Evolutionary conservation across 2,329 filamentous ascomycete species (phyloP).

Genomic region (Teratosphaeria nubilosa): DNA sequence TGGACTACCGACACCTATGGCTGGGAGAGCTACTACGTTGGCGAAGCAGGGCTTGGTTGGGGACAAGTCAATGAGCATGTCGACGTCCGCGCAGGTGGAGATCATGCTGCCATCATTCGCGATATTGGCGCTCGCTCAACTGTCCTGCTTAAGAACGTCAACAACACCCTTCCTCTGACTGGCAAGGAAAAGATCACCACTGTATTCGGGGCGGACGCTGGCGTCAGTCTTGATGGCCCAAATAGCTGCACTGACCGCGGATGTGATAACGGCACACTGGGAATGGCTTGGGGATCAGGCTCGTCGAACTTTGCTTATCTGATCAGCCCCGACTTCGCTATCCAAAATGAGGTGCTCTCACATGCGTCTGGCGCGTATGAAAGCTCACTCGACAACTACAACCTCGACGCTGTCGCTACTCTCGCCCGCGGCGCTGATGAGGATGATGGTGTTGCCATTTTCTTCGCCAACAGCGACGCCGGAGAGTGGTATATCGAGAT

Average conservation of each 20-base stretch:
- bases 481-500: conserved; percentile 79
- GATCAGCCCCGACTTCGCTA: conserved; percentile 53
- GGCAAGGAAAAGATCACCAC: conserved; percentile 46
- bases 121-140: conserved; percentile 69
- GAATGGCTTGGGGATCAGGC: conserved; percentile 60
- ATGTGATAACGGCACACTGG: conserved; percentile 51
- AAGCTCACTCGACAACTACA: conserved; percentile 42
- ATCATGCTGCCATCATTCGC: conserved; percentile 65
- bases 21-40: conserved; percentile 53
- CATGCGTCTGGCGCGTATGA: conserved; percentile 32
- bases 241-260: conserved; percentile 67
- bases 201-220: conserved; percentile 78
- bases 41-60: conserved; percentile 39
- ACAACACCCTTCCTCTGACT: conserved; percentile 62
- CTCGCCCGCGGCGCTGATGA: conserved; percentile 44
- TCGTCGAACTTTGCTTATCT: conserved; percentile 54
- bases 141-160: conserved; percentile 75
- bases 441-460: conserved; percentile 52
- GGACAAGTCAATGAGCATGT: conserved; percentile 67
- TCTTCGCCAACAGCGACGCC: conserved; percentile 70
- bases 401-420: conserved; percentile 40
- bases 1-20: conserved; percentile 74
- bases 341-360: conserved; percentile 57
- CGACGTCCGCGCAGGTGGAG: conserved; percentile 55
- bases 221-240: conserved; percentile 60